Base-by-base conservation (phyloP, 2,329 filamentous ascomycete species). In the Hansfordia pulvinata region DNA sequence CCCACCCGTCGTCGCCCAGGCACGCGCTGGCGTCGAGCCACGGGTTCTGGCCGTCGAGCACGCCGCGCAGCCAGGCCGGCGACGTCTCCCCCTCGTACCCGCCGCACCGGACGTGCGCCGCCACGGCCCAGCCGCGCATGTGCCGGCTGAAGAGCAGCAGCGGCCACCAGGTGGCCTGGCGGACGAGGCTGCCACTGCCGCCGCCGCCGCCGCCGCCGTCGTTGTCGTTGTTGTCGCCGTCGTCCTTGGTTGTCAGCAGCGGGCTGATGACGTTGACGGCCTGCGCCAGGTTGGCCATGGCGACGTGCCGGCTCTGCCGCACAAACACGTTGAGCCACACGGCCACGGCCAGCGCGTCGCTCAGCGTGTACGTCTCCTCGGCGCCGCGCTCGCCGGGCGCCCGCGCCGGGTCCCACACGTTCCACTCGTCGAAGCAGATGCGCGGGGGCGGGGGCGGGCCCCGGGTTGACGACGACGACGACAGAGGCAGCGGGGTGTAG, bases 371-470 rank as follows among this genome's bases (percentile, higher is more conserved):
- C 40, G 52, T 56, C 45, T 85, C 78, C 50, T 85, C 79, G 5
- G 75, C 80, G 10, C 80, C 80, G 33, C 66, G 49, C 39, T 78
- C 71, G 10, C 80, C 80, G 0, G 76, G 76, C 0, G 79, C 78
- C 7, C 78, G 68, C 28, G 63, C 58, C 1, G 77, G 76, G 39
- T 83, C 77, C 79, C 79, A 86, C 7, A 85, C 78, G 46, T 85
- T 86, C 80, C 80, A 85, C 50, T 85, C 79, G 45, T 86, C 80
- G 44, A 85, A 85, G 58, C 79, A 85, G 46, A 86, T 82, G 27
- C 64, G 76, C 24, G 71, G 76, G n/a, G n/a, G n/a, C n/a, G n/a
- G n/a, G n/a, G n/a, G n/a, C n/a, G n/a, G n/a, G n/a, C n/a, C n/a
- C n/a, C n/a, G n/a, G n/a, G n/a, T n/a, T n/a, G n/a, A n/a, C n/a